Evolutionary conservation across 129 eudicot species (phyloP).

Genomic region (Calendula officinalis): DNA sequence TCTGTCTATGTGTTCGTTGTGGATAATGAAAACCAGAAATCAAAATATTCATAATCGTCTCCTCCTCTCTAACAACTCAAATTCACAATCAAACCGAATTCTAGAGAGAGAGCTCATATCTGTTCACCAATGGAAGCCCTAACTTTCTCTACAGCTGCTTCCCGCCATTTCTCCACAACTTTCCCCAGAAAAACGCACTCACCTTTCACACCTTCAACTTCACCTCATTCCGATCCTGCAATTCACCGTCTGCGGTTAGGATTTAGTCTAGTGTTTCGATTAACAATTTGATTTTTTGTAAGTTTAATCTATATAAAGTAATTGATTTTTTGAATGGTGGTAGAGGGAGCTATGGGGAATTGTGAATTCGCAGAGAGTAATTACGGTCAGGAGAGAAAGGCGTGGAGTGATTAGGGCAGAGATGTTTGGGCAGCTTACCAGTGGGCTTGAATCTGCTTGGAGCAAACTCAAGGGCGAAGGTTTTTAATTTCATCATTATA

Average conservation of each 20-base stretch:
- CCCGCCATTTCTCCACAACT: conserved; percentile 62
- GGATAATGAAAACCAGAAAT: no score
- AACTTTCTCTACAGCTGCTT: no score
- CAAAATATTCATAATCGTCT: no score
- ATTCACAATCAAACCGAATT: no score
- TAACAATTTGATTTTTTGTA: neutral
- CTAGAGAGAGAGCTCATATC: neutral
- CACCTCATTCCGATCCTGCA: conserved; percentile 49
- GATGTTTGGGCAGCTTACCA: conserved; percentile 92
- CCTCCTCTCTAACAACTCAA: no score
- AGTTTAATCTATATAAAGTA: neutral
- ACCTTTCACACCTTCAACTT: conserved; percentile 37
- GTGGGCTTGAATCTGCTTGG: conserved; percentile 96
- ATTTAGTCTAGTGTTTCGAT: no score
- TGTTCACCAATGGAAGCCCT: conserved; percentile 42
- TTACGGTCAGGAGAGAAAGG: conserved; percentile 32
- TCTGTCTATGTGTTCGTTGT: neutral
- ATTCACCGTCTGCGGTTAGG: conserved; percentile 47
- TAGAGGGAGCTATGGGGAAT: conserved; percentile 69
- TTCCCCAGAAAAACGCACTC: conserved; percentile 32
- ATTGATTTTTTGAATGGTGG: conserved; percentile 11
- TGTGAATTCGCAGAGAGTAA: conserved; percentile 39
- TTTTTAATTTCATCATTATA: conserved; percentile 6
- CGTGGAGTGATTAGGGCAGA: conserved; percentile 64
- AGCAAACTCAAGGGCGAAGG: conserved; percentile 93